Conservation (phyloP, 495 filamentous ascomycete genomes). For the Glarea lozoyensis region DNA sequence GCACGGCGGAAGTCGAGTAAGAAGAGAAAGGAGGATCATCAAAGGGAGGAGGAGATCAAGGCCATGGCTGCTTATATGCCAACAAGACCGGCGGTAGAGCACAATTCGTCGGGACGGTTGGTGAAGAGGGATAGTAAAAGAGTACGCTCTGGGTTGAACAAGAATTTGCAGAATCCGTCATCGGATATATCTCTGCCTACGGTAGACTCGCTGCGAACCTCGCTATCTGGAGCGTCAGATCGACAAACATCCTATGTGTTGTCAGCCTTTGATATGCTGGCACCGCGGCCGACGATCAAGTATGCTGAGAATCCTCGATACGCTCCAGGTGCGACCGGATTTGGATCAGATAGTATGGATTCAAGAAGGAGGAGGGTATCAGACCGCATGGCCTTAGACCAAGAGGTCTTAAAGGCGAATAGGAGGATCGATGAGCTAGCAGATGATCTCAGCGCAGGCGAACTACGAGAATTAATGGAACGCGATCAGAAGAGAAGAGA, state of each 20-base stretch:
- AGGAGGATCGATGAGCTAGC: constrained; percentile 73
- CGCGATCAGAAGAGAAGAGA: constrained; percentile 71
- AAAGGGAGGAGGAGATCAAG: constrained; percentile 76
- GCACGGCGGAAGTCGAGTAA: constrained; percentile 69
- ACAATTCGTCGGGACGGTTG: constrained; percentile 37
- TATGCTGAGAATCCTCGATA: constrained; percentile 56
- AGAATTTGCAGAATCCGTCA: constrained; percentile 49
- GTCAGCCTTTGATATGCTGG: constrained; percentile 61
- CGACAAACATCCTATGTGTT: constrained; percentile 64
- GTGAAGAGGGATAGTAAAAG: constrained; percentile 58
- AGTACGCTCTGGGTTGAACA: constrained; percentile 45
- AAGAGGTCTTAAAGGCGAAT: constrained; percentile 56
- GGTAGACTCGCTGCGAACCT: constrained; percentile 64
- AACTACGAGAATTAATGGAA: constrained; percentile 75
- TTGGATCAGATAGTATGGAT: constrained; percentile 28
- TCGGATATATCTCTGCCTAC: constrained; percentile 69
- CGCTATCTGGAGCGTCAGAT: constrained; percentile 61
- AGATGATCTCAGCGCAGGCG: constrained; percentile 70
- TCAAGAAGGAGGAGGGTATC: constrained; percentile 27
- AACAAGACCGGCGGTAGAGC: constrained; percentile 43
- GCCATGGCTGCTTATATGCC: constrained; percentile 67
- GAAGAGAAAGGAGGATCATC: constrained; percentile 58
- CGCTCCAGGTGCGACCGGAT: constrained; percentile 22
- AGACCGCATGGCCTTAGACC: constrained; percentile 42
- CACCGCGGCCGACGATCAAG: constrained; percentile 70